phyloP scores from a whole-genome alignment of 768 basidiomycete species.

The Sistotremastrum suecicum region DNA sequence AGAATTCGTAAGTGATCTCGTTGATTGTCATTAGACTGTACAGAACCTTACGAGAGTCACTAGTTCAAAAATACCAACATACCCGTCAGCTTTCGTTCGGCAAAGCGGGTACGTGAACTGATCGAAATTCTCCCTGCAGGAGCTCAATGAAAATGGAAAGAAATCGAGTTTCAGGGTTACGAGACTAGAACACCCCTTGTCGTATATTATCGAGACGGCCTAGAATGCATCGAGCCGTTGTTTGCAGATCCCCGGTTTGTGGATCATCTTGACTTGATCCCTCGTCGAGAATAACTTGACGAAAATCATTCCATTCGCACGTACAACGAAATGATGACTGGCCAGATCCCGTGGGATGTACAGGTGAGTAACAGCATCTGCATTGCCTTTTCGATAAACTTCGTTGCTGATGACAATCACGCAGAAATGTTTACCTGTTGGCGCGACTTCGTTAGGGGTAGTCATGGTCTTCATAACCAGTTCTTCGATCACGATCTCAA shows the following conservation, averaged over 20 bases:
- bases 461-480: conserved; percentile 10
- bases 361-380: conserved; percentile 10
- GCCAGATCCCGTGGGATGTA: conserved; percentile 13
- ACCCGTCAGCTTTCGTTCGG: conserved; percentile 6
- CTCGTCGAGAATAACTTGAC: conserved; percentile 8
- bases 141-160: conserved; percentile 9
- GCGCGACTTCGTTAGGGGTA: no score
- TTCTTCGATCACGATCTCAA: conserved; percentile 26
- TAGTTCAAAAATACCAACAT: neutral
- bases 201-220: conserved; percentile 17
- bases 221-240: conserved; percentile 15
- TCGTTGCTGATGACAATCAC: no score
- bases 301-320: conserved; percentile 4
- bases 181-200: conserved; percentile 8
- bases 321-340: conserved; percentile 14
- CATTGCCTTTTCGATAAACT: no score
- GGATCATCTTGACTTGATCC: conserved; percentile 10
- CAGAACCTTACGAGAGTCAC: neutral
- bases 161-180: conserved; percentile 1
- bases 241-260: conserved; percentile 13
- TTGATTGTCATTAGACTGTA: neutral
- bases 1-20: conserved; percentile 10
- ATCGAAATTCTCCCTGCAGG: conserved; percentile 10
- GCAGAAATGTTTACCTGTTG: no score
- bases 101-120: conserved; percentile 9